phyloP scores from a whole-genome alignment of 306 rosid genomes.

The Prunus kanzakura region DNA sequence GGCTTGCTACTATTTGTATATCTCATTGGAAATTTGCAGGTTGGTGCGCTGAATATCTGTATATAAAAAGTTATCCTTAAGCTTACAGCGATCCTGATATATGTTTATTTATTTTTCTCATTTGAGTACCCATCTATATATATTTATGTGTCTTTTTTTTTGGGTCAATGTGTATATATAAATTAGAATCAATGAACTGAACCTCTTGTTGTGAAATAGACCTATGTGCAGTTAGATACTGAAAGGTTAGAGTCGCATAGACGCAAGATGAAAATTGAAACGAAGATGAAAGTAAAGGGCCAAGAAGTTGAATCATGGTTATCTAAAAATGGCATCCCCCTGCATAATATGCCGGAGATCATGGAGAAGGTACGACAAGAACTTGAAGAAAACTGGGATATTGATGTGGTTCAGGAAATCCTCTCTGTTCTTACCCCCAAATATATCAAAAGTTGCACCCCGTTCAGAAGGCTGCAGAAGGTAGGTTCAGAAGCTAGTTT shows the following conservation, averaged over 20 bases:
- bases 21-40: constrained; percentile 34
- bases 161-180: too few species aligned
- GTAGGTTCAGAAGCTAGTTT: not conserved
- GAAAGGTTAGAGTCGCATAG: not conserved
- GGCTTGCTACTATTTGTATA: constrained; percentile 29
- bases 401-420: not conserved
- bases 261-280: not conserved
- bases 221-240: not conserved
- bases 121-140: too few species aligned
- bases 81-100: too few species aligned
- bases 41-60: not conserved
- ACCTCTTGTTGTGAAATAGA: not conserved
- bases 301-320: not conserved
- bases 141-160: too few species aligned
- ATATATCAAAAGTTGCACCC: not conserved
- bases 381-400: not conserved
- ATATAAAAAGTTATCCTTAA: too few species aligned
- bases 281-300: not conserved
- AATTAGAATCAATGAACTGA: too few species aligned
- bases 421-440: not conserved
- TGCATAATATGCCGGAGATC: not conserved
- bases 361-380: not conserved
- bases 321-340: not conserved
- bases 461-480: not conserved
- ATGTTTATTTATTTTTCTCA: too few species aligned